Percentiles rank a stretch among this genome's conserved stretches.
These are phyloP conservation scores for Agaricales sp. DNA, from an alignment of 1,284 basidiomycete species.

Conservation along the genomic window DNA sequence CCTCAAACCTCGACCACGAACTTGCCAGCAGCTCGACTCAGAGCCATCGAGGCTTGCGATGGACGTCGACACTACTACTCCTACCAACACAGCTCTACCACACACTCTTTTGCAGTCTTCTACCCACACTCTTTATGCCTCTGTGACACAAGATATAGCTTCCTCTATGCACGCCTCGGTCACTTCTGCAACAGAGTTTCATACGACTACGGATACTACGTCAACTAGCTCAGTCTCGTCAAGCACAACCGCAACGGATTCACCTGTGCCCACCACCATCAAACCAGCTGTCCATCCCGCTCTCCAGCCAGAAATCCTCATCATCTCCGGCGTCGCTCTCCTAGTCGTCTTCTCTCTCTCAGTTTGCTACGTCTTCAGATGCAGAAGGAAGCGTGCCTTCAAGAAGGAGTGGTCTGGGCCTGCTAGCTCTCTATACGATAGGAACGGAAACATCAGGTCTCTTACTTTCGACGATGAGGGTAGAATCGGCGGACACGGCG, in stretches of 20 bases:
- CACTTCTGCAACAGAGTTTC: too few species aligned
- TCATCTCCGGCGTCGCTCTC: neutral
- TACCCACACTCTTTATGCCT: too few species aligned
- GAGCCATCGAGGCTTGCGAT: too few species aligned
- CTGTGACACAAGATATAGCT: too few species aligned
- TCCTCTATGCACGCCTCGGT: too few species aligned
- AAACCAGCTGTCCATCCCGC: neutral
- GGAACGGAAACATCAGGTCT: neutral
- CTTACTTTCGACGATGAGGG: neutral
- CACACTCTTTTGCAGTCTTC: too few species aligned
- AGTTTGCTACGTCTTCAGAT: neutral
- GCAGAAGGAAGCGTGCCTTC: neutral
- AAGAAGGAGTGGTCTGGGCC: neutral
- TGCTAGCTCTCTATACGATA: neutral
- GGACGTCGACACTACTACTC: too few species aligned
- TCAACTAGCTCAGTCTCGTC: neutral
- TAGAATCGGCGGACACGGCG: neutral
- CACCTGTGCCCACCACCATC: neutral
- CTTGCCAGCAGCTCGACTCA: too few species aligned
- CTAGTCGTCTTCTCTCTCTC: neutral
- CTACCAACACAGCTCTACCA: too few species aligned
- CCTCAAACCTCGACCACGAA: too few species aligned
- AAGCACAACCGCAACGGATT: neutral
- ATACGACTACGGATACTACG: too few species aligned
- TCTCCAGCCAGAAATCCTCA: neutral